A percentile compares a stretch with the other conserved stretches of the same genome.
Conservation (phyloP, 2,329 filamentous ascomycete species). For the Amylocarpus encephaloides region DNA sequence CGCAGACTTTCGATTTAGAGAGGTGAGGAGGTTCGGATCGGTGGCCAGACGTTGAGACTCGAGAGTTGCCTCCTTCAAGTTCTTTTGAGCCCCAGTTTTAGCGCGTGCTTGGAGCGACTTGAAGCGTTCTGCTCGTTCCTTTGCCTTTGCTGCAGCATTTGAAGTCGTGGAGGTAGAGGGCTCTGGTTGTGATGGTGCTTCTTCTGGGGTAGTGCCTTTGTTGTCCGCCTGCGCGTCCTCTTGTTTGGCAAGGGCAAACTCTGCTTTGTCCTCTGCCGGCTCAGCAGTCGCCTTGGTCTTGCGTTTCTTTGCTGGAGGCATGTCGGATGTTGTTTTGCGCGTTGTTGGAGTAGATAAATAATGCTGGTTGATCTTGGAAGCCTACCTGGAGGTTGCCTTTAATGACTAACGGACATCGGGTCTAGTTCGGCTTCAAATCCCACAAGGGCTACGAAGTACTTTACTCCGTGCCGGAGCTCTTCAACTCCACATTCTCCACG, state of each 20-base stretch:
- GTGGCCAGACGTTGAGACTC: slow-evolving; percentile 75
- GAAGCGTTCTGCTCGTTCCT: slow-evolving; percentile 74
- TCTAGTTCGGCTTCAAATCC: too few relatives aligned
- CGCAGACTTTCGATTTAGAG: slow-evolving; percentile 78
- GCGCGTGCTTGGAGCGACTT: slow-evolving; percentile 79
- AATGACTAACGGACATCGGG: background rate
- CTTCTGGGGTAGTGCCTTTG: slow-evolving; percentile 1
- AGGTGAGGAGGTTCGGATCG: slow-evolving; percentile 69
- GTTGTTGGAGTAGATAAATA: background rate
- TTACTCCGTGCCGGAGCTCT: too few relatives aligned
- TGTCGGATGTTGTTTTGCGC: slow-evolving; percentile 18
- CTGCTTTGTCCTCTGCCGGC: slow-evolving; percentile 10
- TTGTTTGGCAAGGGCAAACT: background rate
- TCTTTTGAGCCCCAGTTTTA: slow-evolving; percentile 64
- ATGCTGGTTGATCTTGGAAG: too few relatives aligned
- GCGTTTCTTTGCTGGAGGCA: slow-evolving; percentile 42
- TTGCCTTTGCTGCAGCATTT: slow-evolving; percentile 40
- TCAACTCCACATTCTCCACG: background rate
- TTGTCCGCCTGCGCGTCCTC: background rate
- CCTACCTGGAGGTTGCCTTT: background rate
- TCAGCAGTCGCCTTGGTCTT: slow-evolving; percentile 33
- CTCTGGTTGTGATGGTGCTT: slow-evolving; percentile 14
- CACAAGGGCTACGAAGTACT: background rate
- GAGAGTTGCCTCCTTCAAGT: slow-evolving; percentile 75
- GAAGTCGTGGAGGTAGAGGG: slow-evolving; percentile 17